Base-by-base conservation (phyloP, 2,329 filamentous ascomycete species). In the Aureobasidium sp. region DNA sequence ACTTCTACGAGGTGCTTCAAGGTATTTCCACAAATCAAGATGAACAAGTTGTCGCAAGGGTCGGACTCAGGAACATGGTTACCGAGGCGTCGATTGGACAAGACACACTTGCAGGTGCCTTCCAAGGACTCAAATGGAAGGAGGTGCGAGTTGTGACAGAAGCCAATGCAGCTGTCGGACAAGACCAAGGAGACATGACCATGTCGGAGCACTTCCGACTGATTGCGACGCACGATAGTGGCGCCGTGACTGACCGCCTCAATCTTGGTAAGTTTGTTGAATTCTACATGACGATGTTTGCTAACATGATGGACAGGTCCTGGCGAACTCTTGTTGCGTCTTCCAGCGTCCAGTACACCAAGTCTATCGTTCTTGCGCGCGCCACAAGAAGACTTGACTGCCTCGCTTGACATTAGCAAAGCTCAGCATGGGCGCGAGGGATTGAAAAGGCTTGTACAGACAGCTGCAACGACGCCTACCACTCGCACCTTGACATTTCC, bases 231-330 rank as follows among this genome's bases (percentile, higher is more conserved):
- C 89, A 88, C 65, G 83, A 87, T 63, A 84, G 86, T 65, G 89
- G 90, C 51, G 89, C 86, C 43, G 78, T 95, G 17, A 90, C 89
- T 1, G 92, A 96, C 73, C 84, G 91, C 38, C 79, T 96, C 69
- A 95, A 95, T 66, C 79, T 95, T 58, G 78, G 80, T 78, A 74
- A 71, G 74, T 62, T n/a, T 13, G 10, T 46, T 2, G 17, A 19
- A 15, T 8, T 19, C 38, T 29, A 2, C 5, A 50, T 23, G 17
- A 5, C 13, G 19, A 33, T 7, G 5, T 31, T 3, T 47, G 27
- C 37, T 63, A n/a, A 62, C 53, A 21, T 8, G 2, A 50, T 38
- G 10, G 17, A 15, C 27, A 74, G 74, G 69, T 17, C 70, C 74
- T 51, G 77, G 77, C 45, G 77, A 79, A 65, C 69, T 79, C 38